Percentiles rank a stretch among this genome's conserved stretches.
phyloP scores from a whole-genome alignment of 2,329 filamentous ascomycete genomes.

The Fusarium cyanostomum region DNA sequence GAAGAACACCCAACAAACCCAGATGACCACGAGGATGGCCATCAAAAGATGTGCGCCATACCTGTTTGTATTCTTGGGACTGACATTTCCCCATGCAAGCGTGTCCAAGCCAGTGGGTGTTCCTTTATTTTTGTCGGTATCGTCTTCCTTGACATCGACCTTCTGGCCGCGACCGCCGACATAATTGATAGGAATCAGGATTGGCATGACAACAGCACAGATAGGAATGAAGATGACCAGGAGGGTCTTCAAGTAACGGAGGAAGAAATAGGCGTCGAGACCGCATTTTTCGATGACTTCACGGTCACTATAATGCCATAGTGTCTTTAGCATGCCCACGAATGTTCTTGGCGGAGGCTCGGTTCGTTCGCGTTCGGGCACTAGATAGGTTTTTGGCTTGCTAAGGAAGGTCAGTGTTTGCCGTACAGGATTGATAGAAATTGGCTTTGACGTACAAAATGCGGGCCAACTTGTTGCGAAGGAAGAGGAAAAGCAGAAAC shows the following conservation, averaged over 20 bases:
- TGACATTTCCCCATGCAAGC: conserved; percentile 89
- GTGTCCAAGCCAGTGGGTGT: conserved; percentile 75
- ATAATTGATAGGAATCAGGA: conserved; percentile 86
- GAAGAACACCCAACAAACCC: conserved; percentile 89
- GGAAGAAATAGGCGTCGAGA: conserved; percentile 96
- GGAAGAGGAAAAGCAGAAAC: conserved; percentile 75
- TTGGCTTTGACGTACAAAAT: conserved; percentile 73
- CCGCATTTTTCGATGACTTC: conserved; percentile 96
- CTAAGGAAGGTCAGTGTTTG: conserved; percentile 51
- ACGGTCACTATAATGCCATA: conserved; percentile 76
- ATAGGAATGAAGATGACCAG: conserved; percentile 93
- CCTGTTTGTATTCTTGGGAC: conserved; percentile 68
- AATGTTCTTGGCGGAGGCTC: conserved; percentile 71
- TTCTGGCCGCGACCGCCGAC: conserved; percentile 72
- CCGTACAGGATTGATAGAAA: background rate
- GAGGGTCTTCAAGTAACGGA: conserved; percentile 81
- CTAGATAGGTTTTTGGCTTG: conserved; percentile 85
- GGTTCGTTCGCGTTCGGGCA: conserved; percentile 84
- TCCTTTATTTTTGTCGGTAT: conserved; percentile 36
- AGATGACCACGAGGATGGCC: conserved; percentile 79
- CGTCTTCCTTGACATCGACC: conserved; percentile 53
- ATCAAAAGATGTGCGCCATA: conserved; percentile 88
- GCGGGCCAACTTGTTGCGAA: conserved; percentile 80
- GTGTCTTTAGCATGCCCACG: conserved; percentile 61
- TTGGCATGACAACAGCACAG: conserved; percentile 79